Base-by-base conservation (phyloP, 78 protist species). In the Dictyostelium purpureum region DNA sequence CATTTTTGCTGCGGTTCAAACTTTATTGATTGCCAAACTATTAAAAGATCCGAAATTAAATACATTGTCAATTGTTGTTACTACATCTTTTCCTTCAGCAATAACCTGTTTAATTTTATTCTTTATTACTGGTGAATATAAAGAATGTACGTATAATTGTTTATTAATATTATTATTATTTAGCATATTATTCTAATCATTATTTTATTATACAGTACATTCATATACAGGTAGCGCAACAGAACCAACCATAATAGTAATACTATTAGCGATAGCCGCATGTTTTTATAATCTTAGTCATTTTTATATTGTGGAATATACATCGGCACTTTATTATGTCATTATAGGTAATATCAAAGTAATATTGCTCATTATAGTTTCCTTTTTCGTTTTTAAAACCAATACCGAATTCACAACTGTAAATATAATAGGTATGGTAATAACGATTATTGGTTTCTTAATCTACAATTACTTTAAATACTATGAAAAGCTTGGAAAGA, bases 331-430 rank as follows among this genome's bases (percentile, higher is more conserved):
- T 10, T 85, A 85, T 28, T 85, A 45, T 73, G 59, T 66, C 18
- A 73, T 85, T 18, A 74, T 85, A 33, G 91, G 91, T n/a, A 85
- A 85, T 73, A 59, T 67, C n/a, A 85, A 85, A 47, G 81, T 85
- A 4, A 37, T 85, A 6, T 28, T 73, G 4, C 24, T 85, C 33
- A 45, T 85, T 14, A 24, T 85, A 14, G 40, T 73, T 10, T 54
- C 74, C 16, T 57, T 66, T 11, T 26, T 73, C 16, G 31, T 85
- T 7, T 85, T 70, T 54, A 45, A 35, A n/a, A 57, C n/a, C n/a
- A n/a, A n/a, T n/a, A n/a, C 47, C 7, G 31, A 16, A 37, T 73
- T 42, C 33, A 40, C 31, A 10, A 37, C 89, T 14, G 42, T 85
- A 11, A 85, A 85, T 31, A 45, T 45, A 33, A 42, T 73, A 3